phyloP scores from a whole-genome alignment of 257 asterid species.

The Mentha longifolia region DNA sequence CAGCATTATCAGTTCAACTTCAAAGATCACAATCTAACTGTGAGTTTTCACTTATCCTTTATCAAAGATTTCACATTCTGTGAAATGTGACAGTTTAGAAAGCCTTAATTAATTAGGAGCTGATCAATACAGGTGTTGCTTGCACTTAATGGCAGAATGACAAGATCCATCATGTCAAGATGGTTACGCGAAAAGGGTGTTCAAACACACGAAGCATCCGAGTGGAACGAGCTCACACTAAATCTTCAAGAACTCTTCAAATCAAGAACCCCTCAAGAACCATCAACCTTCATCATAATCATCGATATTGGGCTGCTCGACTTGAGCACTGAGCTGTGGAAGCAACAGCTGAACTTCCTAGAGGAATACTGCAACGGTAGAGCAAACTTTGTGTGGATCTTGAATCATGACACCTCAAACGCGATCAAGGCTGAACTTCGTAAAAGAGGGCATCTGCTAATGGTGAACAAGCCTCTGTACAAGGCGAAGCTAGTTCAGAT shows the following conservation, averaged over 20 bases:
- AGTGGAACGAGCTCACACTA: conserved; percentile 79
- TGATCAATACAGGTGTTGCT: conserved; percentile 74
- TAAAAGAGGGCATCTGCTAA: conserved; percentile 62
- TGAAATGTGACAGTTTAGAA: not conserved
- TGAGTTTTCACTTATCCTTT: conserved; percentile 40
- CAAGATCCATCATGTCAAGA: conserved; percentile 54
- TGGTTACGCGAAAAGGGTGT: conserved; percentile 75
- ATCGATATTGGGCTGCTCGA: conserved; percentile 79
- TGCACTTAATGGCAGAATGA: conserved; percentile 81
- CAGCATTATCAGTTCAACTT: conserved; percentile 55
- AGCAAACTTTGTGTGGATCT: conserved; percentile 78
- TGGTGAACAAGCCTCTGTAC: conserved; percentile 79
- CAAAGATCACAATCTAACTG: conserved; percentile 60
- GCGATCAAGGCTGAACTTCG: conserved; percentile 73
- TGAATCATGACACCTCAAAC: conserved; percentile 69
- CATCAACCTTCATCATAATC: conserved; percentile 49
- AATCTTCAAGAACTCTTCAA: conserved; percentile 55
- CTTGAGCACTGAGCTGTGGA: conserved; percentile 76
- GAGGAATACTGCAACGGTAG: conserved; percentile 49
- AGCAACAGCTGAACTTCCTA: conserved; percentile 74
- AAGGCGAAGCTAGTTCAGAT: conserved; percentile 76
- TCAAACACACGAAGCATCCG: conserved; percentile 63
- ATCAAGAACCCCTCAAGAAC: conserved; percentile 35
- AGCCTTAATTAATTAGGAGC: conserved; percentile 25
- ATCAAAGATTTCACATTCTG: not conserved